Base-by-base conservation (phyloP, 257 asterid species). In the Leptodermis oblonga region DNA sequence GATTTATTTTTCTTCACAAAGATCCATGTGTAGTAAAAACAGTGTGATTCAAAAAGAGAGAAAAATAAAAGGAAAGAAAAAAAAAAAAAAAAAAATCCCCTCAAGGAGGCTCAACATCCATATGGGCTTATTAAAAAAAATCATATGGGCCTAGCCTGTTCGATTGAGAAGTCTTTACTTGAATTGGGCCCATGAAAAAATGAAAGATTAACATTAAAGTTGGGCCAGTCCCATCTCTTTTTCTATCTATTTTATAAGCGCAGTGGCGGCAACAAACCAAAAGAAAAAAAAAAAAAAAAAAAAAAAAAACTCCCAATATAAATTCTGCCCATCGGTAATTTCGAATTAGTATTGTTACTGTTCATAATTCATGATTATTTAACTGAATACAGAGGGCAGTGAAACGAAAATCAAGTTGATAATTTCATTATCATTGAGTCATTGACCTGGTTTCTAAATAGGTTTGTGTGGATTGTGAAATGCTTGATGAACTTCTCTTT, bases 201-300 rank as follows among this genome's bases (percentile, higher is more conserved):
- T 4, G 45, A n/a, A n/a, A n/a, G n/a, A n/a, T 41, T 41, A 41
- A 34, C 45, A 1, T 41, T 13, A 41, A 43, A 11, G 14, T 5
- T 43, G 49, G 49, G 49, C 49, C 49, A 43, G 4, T 2, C 49
- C 17, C 1, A 41, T 41, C 49, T 43, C n/a, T n/a, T n/a, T 43
- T 20, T 4, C 12, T 11, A 43, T 11, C 17, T 43, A 20, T 14
- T 43, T 12, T 43, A 14, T 22, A 1, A 58, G 43, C 64, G 42
- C 22, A 30, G 42, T 58, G 64, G 64, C 64, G 64, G 64, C 64
- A 58, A 58, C 12, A 23, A 58, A n/a, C 42, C 11, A 28, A 4
- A 43, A 5, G 11, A 58, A 17, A 58, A 43, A 4, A 43, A 14
- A 43, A 43, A 1, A 43, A 4, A 43, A 2, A 14, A 43, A 4